These are phyloP conservation scores for Naganishia liquefaciens DNA, from an alignment of 1,284 basidiomycete genomes.

Conservation along the genomic window DNA sequence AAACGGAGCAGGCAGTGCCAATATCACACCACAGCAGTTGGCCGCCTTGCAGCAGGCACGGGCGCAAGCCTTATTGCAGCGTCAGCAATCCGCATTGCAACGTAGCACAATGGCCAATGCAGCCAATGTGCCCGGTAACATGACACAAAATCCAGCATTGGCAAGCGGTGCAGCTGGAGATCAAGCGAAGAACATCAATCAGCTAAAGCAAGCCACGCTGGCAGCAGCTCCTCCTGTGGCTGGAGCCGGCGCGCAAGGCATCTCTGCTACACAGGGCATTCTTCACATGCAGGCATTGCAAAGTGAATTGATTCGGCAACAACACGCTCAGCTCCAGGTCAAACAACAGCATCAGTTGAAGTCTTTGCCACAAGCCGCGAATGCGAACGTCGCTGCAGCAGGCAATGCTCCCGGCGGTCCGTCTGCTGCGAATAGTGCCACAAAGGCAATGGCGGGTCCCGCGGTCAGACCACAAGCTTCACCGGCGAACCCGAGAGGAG, in stretches of 20 bases:
- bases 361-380: slow-evolving; percentile 6
- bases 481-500: background rate
- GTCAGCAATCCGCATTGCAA: slow-evolving; percentile 14
- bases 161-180: background rate
- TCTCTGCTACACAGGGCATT: slow-evolving; percentile 24
- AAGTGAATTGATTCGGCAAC: slow-evolving; percentile 29
- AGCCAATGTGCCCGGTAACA: slow-evolving; percentile 5
- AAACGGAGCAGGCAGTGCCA: background rate
- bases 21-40: slow-evolving; percentile 25
- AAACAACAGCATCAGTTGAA: slow-evolving; percentile 24
- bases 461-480: background rate
- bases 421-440: background rate
- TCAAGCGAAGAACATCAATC: slow-evolving; percentile 11
- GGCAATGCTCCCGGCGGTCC: background rate
- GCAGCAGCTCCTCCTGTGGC: slow-evolving; percentile 21
- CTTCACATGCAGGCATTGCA: slow-evolving; percentile 32
- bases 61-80: slow-evolving; percentile 20
- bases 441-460: background rate
- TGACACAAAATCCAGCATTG: background rate
- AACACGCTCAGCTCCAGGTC: slow-evolving; percentile 21
- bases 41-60: slow-evolving; percentile 27
- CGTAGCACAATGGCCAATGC: slow-evolving; percentile 16
- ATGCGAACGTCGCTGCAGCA: background rate
- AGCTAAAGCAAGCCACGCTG: slow-evolving; percentile 27
- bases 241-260: slow-evolving; percentile 1